These are phyloP conservation scores for Moesziomyces sp. DNA, from an alignment of 1,284 basidiomycete species.

Conservation along the genomic window DNA sequence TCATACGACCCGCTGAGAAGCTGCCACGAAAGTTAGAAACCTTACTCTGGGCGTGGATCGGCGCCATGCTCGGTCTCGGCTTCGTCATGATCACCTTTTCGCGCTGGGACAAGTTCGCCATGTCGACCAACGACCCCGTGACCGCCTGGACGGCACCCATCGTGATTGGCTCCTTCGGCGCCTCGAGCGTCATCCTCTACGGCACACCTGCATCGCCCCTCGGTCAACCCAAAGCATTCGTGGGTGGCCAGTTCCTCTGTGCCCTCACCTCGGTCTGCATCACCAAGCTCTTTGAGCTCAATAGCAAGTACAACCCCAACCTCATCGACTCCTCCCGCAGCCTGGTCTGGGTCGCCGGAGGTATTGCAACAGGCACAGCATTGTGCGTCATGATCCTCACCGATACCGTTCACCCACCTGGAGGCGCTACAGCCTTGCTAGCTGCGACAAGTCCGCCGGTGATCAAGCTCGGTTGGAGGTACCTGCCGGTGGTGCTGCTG, in stretches of 20 bases:
- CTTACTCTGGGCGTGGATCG: slow-evolving; percentile 52
- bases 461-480: slow-evolving; percentile 41
- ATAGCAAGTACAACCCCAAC: slow-evolving; percentile 39
- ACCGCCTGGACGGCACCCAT: slow-evolving; percentile 47
- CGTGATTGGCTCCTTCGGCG: slow-evolving; percentile 56
- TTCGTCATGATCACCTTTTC: slow-evolving; percentile 53
- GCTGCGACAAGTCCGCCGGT: slow-evolving; percentile 44
- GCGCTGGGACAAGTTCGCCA: slow-evolving; percentile 39
- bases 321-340: slow-evolving; percentile 36
- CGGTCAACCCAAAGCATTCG: slow-evolving; percentile 46
- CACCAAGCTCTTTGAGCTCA: slow-evolving; percentile 52
- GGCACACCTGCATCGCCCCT: slow-evolving; percentile 49
- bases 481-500: slow-evolving; percentile 44
- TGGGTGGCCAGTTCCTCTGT: slow-evolving; percentile 47
- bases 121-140: slow-evolving; percentile 36
- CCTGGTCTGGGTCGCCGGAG: slow-evolving; percentile 53
- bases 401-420: slow-evolving; percentile 52
- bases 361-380: slow-evolving; percentile 36
- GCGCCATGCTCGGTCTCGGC: slow-evolving; percentile 42
- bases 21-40: slow-evolving; percentile 49
- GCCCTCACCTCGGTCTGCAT: slow-evolving; percentile 44
- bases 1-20: slow-evolving; percentile 34
- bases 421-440: slow-evolving; percentile 49
- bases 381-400: slow-evolving; percentile 48
- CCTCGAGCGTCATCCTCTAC: slow-evolving; percentile 53